These are phyloP conservation scores for Arthrobotrys entomopaga DNA, from an alignment of 2,329 filamentous ascomycete genomes.

Conservation along the genomic window DNA sequence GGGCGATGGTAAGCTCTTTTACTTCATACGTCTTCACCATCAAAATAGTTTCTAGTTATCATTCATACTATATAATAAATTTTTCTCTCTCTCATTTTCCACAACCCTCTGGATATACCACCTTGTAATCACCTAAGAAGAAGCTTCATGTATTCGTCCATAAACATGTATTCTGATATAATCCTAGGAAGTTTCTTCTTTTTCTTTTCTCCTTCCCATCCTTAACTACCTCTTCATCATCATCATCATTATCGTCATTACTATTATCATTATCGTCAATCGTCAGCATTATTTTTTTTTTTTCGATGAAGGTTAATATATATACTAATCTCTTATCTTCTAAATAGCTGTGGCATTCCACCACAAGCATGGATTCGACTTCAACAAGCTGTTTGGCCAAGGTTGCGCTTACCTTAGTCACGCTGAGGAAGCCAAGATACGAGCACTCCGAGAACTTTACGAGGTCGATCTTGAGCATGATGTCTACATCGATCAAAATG, in stretches of 20 bases:
- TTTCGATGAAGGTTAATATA: not conserved
- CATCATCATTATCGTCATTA: not conserved
- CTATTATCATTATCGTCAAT: not conserved
- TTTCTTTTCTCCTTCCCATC: not conserved
- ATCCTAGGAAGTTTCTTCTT: not conserved
- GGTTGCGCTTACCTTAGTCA: conserved; percentile 57
- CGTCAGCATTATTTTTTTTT: not conserved
- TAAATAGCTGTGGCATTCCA: conserved; percentile 38
- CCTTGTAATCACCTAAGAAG: no score
- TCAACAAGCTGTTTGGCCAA: conserved; percentile 55
- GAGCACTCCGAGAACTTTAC: conserved; percentile 17
- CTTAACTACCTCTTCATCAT: not conserved
- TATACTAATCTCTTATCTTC: conserved; percentile 51
- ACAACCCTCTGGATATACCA: no score
- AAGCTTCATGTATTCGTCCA: no score
- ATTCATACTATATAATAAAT: no score
- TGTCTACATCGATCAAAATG: conserved; percentile 18
- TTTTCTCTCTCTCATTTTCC: no score
- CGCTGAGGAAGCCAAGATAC: conserved; percentile 56
- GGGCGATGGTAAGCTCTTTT: conserved; percentile 35
- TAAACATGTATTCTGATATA: no score
- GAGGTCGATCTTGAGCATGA: conserved; percentile 21
- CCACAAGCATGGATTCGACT: conserved; percentile 57
- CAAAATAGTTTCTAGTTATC: not conserved
- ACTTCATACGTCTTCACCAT: not conserved